Conservation (phyloP, 768 basidiomycete genomes). For the Hypsizygus marmoreus region DNA sequence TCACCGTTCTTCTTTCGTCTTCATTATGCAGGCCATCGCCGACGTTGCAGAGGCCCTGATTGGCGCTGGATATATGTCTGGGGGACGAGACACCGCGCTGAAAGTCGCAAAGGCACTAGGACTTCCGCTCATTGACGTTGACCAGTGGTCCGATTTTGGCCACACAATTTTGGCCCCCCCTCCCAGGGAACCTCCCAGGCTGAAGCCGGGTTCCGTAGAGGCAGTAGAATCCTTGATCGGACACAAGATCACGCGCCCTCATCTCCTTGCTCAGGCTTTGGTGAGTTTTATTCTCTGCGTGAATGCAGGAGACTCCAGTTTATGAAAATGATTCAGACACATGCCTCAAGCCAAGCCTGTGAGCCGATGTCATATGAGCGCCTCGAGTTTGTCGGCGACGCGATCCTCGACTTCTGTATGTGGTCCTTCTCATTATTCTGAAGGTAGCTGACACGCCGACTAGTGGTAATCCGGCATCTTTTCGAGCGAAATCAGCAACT, state of each 20-base stretch:
- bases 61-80: slow-evolving; percentile 77
- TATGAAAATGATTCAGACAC: slow-evolving; percentile 52
- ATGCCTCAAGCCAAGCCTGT: slow-evolving; percentile 58
- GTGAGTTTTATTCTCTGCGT: slow-evolving; percentile 49
- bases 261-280: slow-evolving; percentile 72
- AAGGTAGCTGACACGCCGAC: slow-evolving; percentile 11
- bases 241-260: slow-evolving; percentile 58
- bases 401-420: slow-evolving; percentile 81
- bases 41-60: slow-evolving; percentile 87
- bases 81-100: slow-evolving; percentile 68
- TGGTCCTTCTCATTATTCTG: slow-evolving; percentile 10
- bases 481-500: slow-evolving; percentile 63
- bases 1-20: too few relatives aligned
- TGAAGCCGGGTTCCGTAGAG: slow-evolving; percentile 49
- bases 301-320: too few relatives aligned
- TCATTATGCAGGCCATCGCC: slow-evolving; percentile 66
- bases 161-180: slow-evolving; percentile 46
- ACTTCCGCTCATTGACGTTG: slow-evolving; percentile 63
- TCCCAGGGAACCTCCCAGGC: slow-evolving; percentile 42
- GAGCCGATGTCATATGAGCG: slow-evolving; percentile 68
- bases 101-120: slow-evolving; percentile 64
- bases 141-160: slow-evolving; percentile 74
- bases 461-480: slow-evolving; percentile 76
- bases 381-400: slow-evolving; percentile 86
- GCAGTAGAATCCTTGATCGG: slow-evolving; percentile 68